Evolutionary conservation across 108 stramenopile genomes (phyloP), one percentile per base, ranked within the genome.

Genomic region (Cyclotella distinguenda): DNA sequence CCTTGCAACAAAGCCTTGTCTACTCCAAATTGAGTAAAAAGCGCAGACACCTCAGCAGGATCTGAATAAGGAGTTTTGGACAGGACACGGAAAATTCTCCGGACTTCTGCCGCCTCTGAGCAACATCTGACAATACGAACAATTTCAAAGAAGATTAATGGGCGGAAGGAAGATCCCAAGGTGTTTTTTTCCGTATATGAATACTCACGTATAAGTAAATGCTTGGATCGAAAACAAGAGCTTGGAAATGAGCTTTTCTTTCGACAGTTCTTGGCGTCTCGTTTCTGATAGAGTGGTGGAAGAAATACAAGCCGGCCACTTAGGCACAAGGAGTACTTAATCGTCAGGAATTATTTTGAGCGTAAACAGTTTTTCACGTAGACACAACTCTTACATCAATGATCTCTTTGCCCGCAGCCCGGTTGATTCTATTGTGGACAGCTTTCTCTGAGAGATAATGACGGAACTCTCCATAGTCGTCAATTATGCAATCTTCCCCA

Each of bases 261-360:
- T 64, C 1, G 92, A 90, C 18, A 93, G 70, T 64, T 90, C 92
- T 60, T 90, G 91, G 1, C 85, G 77, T 25, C 81, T 74, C 15
- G 46, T 58, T 31, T 93, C 89, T 22, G 86, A 71, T 36, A 90
- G 43, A 11, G 84, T 27, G 16, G 82, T 57, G 9, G 84, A 49
- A 47, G 86, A 88, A 10, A 93, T 64, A 54, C 92, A 93, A 25
- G 70, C 74, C 45, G 92, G 92, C 92, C 92, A 93, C 84, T 91
- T 58, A 21, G 26, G 34, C 0, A 21, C 6, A 35, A 19, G n/a
- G n/a, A n/a, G n/a, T n/a, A n/a, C n/a, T n/a, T n/a, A n/a, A n/a
- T n/a, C n/a, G n/a, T n/a, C n/a, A n/a, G n/a, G n/a, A n/a, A n/a
- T n/a, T n/a, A n/a, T n/a, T n/a, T n/a, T n/a, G n/a, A n/a, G n/a